phyloP scores from a whole-genome alignment of 805 yeast species.

The Ogataea paraovalis region DNA sequence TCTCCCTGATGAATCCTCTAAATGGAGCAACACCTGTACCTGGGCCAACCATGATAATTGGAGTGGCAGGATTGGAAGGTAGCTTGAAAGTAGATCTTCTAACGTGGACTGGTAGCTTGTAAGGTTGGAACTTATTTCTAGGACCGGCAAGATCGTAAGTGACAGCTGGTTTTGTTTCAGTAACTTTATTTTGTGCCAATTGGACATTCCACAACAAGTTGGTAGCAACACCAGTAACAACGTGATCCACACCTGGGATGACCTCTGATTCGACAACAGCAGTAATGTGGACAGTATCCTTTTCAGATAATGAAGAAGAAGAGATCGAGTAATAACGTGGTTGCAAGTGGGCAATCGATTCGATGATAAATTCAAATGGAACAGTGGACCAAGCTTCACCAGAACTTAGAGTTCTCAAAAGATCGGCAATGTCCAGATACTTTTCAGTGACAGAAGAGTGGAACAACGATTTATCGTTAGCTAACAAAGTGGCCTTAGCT shows the following conservation, averaged over 20 bases:
- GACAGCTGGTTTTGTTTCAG: conserved; percentile 39
- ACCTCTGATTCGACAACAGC: conserved; percentile 81
- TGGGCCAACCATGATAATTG: conserved; percentile 92
- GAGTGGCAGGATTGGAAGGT: conserved; percentile 79
- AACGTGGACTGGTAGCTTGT: conserved; percentile 81
- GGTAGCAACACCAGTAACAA: conserved; percentile 85
- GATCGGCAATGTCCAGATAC: conserved; percentile 72
- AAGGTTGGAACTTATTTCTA: conserved; percentile 48
- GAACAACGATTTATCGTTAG: conserved; percentile 66
- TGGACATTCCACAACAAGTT: conserved; percentile 77
- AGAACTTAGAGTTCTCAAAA: conserved; percentile 55
- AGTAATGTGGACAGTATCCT: conserved; percentile 73
- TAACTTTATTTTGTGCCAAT: conserved; percentile 48
- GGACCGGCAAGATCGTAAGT: conserved; percentile 84
- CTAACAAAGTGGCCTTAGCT: conserved; percentile 45
- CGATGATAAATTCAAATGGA: conserved; percentile 83
- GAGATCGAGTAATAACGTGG: conserved; percentile 97
- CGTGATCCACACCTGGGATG: conserved; percentile 30
- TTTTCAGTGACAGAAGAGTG: conserved; percentile 58
- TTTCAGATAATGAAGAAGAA: conserved; percentile 77
- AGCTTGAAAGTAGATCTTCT: conserved; percentile 93
- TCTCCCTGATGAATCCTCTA: conserved; percentile 91
- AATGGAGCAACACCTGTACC: conserved; percentile 99
- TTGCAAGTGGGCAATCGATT: conserved; percentile 73
- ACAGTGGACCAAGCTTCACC: conserved; percentile 68